Conservation (phyloP, 495 filamentous ascomycete genomes). For the Lophiotrema nucula region DNA sequence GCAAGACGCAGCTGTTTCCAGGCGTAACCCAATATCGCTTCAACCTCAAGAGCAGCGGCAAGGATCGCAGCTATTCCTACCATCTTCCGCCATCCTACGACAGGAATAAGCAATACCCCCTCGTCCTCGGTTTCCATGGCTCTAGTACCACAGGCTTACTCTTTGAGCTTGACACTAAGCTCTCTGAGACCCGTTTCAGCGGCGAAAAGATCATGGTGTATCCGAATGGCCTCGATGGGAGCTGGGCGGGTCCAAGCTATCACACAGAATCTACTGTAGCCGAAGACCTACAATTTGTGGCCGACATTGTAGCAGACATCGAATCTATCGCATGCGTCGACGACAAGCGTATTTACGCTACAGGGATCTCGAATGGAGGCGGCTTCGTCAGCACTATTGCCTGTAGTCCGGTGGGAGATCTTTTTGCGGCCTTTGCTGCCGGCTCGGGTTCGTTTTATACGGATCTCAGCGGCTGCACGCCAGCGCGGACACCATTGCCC, state of each 20-base stretch:
- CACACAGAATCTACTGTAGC: constrained; percentile 13
- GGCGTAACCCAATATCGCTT: constrained; percentile 25
- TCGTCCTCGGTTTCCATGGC: constrained; percentile 28
- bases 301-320: constrained; percentile 11
- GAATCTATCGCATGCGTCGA: constrained; percentile 15
- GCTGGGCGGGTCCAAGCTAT: constrained; percentile 28
- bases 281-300: constrained; percentile 25
- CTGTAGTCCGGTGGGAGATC: constrained; percentile 2
- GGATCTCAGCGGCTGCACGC: constrained; percentile 33
- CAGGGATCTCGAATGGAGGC: constrained; percentile 26
- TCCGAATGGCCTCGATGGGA: constrained; percentile 24
- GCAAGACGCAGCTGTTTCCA: constrained; percentile 17
- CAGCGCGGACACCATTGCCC: constrained; percentile 42
- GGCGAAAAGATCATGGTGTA: constrained; percentile 28
- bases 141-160: constrained; percentile 20
- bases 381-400: constrained; percentile 22
- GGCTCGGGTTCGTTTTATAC: constrained; percentile 26
- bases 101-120: constrained; percentile 22
- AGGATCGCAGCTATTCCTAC: constrained; percentile 20
- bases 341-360: constrained; percentile 13
- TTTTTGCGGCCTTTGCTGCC: constrained; percentile 17
- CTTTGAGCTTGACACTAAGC: constrained; percentile 24
- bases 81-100: constrained; percentile 16
- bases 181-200: constrained; percentile 14
- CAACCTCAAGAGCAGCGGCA: constrained; percentile 17